These are phyloP conservation scores for Leersia perrieri DNA, from an alignment of 176 grass and related monocot genomes.

Conservation along the genomic window DNA sequence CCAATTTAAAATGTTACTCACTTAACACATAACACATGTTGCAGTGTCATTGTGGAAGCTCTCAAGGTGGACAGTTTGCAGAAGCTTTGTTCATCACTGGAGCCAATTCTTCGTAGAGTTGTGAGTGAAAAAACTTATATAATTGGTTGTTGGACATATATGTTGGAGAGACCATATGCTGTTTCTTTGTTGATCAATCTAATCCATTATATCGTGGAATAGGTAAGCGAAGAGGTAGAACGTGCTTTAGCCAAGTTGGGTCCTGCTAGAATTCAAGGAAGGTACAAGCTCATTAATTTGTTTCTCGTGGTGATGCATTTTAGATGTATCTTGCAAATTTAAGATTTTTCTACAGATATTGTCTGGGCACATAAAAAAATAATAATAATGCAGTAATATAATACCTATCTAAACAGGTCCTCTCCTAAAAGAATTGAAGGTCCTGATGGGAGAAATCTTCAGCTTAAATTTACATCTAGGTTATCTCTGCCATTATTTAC, in stretches of 20 bases:
- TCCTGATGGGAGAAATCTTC: constrained; percentile 79
- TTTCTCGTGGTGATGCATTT: background rate
- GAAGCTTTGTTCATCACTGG: constrained; percentile 90
- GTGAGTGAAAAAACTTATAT: constrained; percentile 54
- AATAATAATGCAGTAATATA: background rate
- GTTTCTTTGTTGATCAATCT: constrained; percentile 14
- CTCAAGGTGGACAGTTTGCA: constrained; percentile 96
- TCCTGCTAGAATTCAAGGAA: constrained; percentile 83
- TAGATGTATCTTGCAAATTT: constrained; percentile 3
- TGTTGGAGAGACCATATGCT: background rate
- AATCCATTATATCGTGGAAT: constrained; percentile 27
- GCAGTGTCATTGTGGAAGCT: constrained; percentile 98
- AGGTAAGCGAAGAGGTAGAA: constrained; percentile 99
- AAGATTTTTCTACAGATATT: constrained; percentile 1
- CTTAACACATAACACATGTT: constrained; percentile 17
- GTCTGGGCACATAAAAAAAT: background rate
- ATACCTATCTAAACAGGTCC: constrained; percentile 51
- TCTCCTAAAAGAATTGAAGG: constrained; percentile 89
- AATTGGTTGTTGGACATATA: background rate
- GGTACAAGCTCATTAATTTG: constrained; percentile 50
- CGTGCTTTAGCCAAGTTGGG: constrained; percentile 94
- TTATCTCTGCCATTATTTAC: constrained; percentile 84
- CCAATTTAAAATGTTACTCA: background rate
- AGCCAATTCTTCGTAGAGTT: constrained; percentile 97
- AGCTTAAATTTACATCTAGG: constrained; percentile 67